Base-by-base conservation (phyloP, 129 eudicot species). In the Oenanthe sinensis region DNA sequence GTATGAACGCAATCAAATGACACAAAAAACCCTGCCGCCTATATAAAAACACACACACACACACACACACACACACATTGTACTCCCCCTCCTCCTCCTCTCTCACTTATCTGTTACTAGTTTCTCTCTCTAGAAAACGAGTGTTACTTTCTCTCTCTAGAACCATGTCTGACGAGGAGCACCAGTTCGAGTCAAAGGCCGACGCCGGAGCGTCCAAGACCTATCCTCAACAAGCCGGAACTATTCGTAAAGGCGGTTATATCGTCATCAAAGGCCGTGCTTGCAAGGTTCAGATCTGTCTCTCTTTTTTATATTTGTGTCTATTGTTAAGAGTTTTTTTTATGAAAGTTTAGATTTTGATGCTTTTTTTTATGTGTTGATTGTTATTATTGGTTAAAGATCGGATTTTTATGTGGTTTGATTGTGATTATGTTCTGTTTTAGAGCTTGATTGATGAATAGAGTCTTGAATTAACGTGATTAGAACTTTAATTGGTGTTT, bases 191-290 rank as follows among this genome's bases (percentile, higher is more conserved):
- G 85, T 79, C 89, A 0, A 83, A 81, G 74, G 86, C 87, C 12
- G 90, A 87, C 36, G 85, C 87, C 65, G 87, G 90, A 16, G 90
- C 90, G 28, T 87, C 87, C 20, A 84, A 87, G 70, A 87, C 90
- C 14, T 84, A 58, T 67, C 90, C 90, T 16, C 90, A 87, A 40
- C 90, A 82, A 60, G 90, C 87, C 24, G 90, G 87, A 24, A 84
- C 90, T 49, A 87, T 87, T 13, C 87, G 90, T 48, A 87, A 87
- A 79, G 75, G 65, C 44, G 90, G 86, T 6, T 80, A 87, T 63
- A 81, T 87, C 9, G 85, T 84, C 36, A 87, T 87, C 84, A 87
- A 87, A 74, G 78, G 70, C 50, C 83, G 90, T 48, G 84, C 87
- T 69, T 87, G 90, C 82, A 86, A 86, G 90, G 87, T 86, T 55